Conservation (phyloP, 176 grass and related monocot genomes). For the Tillandsia fasciculata region DNA sequence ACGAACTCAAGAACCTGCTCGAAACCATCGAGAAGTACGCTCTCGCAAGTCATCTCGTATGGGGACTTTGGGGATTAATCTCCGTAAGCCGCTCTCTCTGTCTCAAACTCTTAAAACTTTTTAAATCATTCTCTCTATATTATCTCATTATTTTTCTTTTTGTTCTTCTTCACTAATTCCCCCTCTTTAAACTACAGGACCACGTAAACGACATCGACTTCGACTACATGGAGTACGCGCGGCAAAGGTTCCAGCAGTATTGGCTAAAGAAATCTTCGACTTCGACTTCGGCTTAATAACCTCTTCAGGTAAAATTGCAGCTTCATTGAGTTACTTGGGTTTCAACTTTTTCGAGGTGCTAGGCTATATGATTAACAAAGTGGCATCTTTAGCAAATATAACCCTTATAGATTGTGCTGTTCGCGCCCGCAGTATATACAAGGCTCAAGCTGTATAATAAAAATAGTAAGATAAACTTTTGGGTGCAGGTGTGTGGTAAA, state of each 20-base stretch:
- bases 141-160: not conserved
- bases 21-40: conserved; percentile 63
- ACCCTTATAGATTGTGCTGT: too few species aligned
- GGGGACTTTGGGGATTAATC: conserved; percentile 98
- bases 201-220: conserved; percentile 95
- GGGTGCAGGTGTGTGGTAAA: too few species aligned
- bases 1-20: conserved; percentile 54
- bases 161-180: conserved; percentile 1
- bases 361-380: too few species aligned
- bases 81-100: conserved; percentile 41
- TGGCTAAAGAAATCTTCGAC: conserved; percentile 55
- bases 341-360: too few species aligned
- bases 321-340: too few species aligned
- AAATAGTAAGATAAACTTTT: too few species aligned
- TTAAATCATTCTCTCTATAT: not conserved
- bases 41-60: conserved; percentile 70
- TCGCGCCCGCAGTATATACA: too few species aligned
- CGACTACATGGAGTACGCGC: conserved; percentile 90
- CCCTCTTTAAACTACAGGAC: conserved; percentile 32
- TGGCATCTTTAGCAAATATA: too few species aligned
- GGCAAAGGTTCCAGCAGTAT: conserved; percentile 85
- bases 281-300: conserved; percentile 9
- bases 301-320: not conserved
- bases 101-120: not conserved
- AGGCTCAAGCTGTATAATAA: too few species aligned